Evolutionary conservation across 2,329 filamentous ascomycete genomes (phyloP).

Genomic region (Fusarium tuaranense): DNA sequence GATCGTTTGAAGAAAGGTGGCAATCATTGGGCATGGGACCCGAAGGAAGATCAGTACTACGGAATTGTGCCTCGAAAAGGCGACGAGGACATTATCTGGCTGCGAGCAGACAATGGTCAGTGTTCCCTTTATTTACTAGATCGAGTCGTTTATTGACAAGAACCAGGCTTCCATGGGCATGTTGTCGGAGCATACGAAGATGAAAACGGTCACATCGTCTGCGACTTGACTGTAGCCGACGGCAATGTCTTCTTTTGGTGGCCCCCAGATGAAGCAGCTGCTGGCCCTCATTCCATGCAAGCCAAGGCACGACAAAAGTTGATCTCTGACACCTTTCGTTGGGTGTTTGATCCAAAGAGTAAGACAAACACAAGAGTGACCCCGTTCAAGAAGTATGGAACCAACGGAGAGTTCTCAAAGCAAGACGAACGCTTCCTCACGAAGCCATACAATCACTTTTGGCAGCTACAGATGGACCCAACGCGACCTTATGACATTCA

Average conservation of each 20-base stretch:
- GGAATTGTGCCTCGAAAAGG: slow-evolving; percentile 14
- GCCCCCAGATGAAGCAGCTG: neutral
- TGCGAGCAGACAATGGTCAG: slow-evolving; percentile 18
- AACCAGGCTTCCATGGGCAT: slow-evolving; percentile 21
- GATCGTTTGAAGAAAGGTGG: slow-evolving; percentile 11
- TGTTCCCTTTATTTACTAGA: fast-evolving
- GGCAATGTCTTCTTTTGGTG: slow-evolving; percentile 30
- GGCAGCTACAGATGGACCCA: slow-evolving; percentile 14
- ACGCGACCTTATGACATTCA: neutral
- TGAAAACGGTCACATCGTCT: slow-evolving; percentile 16
- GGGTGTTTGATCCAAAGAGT: slow-evolving; percentile 11
- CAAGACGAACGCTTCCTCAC: slow-evolving; percentile 19
- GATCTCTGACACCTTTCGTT: slow-evolving; percentile 9
- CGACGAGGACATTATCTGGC: slow-evolving; percentile 11
- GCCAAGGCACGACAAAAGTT: slow-evolving; percentile 5
- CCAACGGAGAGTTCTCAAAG: slow-evolving; percentile 17
- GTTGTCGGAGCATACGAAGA: slow-evolving; percentile 26
- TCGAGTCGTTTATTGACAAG: neutral
- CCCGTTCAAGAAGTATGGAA: slow-evolving; percentile 2
- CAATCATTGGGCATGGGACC: slow-evolving; percentile 23
- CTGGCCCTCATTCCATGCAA: neutral
- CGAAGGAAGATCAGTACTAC: slow-evolving; percentile 1
- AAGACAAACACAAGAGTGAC: neutral
- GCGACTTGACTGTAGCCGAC: slow-evolving; percentile 20
- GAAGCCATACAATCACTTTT: slow-evolving; percentile 19